A percentile compares a stretch with the other conserved stretches of the same genome.
Evolutionary conservation across 257 asterid species (phyloP).

Genomic region (Plectranthus barbatus): DNA sequence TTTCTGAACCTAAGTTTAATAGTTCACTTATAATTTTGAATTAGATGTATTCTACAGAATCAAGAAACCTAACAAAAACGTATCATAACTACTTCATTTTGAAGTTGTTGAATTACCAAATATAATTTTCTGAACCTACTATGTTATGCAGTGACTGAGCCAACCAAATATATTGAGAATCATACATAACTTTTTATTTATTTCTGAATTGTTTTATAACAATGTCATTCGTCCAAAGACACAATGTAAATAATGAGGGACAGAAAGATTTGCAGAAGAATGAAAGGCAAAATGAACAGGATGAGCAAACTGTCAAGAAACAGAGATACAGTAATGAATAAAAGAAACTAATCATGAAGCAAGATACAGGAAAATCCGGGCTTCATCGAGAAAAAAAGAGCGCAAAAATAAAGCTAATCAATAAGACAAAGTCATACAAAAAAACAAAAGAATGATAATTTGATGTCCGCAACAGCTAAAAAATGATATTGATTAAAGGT

Average conservation of each 20-base stretch:
- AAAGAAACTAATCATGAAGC: background rate
- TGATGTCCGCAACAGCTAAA: slow-evolving; percentile 14
- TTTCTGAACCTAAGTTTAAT: background rate
- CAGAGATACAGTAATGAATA: background rate
- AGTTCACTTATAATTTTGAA: no score
- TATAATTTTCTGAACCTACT: slow-evolving; percentile 1
- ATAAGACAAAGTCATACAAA: slow-evolving; percentile 15
- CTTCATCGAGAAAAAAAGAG: background rate
- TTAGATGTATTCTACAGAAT: background rate
- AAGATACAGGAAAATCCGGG: background rate
- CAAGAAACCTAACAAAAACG: background rate
- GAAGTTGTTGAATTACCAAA: background rate
- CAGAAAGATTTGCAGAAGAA: background rate
- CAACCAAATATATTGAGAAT: no score
- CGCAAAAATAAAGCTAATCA: slow-evolving; percentile 21
- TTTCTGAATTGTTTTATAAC: no score
- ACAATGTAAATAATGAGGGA: no score
- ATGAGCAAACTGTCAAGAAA: background rate
- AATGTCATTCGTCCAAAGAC: no score
- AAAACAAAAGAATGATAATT: slow-evolving; percentile 6
- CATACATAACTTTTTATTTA: no score
- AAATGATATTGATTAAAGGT: slow-evolving; percentile 14
- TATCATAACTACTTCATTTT: background rate
- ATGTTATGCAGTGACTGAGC: background rate
- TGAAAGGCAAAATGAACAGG: background rate